Evolutionary conservation across 805 yeast species (phyloP).

Genomic region (Ogataea salicorniae): DNA sequence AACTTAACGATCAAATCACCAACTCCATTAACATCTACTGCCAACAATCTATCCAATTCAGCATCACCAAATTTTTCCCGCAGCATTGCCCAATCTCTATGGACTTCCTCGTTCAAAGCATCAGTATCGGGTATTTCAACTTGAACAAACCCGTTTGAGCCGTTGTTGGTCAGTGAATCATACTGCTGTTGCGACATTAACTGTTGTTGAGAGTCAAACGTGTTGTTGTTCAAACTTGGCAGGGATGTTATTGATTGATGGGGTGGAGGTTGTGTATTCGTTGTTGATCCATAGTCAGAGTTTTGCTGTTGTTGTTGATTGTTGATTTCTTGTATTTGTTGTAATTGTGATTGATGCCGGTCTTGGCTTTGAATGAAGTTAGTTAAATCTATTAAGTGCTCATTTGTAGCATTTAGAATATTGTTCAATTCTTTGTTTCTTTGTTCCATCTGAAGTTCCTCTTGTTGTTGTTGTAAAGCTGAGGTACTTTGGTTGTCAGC

Average conservation of each 20-base stretch:
- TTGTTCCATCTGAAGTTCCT: conserved; percentile 21
- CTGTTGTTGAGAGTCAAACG: not conserved
- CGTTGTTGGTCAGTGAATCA: no score
- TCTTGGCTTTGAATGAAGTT: conserved; percentile 19
- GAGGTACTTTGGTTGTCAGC: conserved; percentile 11
- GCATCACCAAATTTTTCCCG: not conserved
- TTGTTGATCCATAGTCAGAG: not conserved
- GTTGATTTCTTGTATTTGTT: not conserved
- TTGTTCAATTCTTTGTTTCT: conserved; percentile 30
- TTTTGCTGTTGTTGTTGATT: not conserved
- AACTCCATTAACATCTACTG: conserved; percentile 6
- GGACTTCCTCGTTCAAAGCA: no score
- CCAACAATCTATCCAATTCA: conserved; percentile 1
- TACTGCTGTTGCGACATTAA: not conserved
- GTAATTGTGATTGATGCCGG: conserved; percentile 1
- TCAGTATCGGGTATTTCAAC: not conserved
- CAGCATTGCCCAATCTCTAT: no score
- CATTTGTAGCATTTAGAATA: conserved; percentile 31
- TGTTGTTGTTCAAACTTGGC: not conserved
- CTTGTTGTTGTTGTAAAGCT: conserved; percentile 21
- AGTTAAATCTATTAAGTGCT: conserved; percentile 28
- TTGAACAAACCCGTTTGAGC: no score
- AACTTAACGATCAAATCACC: conserved; percentile 10
- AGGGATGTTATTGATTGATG: not conserved
- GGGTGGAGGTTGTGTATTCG: not conserved